Evolutionary conservation across 176 grass and related monocot species (phyloP).

Genomic region (Metroxylon sagu): DNA sequence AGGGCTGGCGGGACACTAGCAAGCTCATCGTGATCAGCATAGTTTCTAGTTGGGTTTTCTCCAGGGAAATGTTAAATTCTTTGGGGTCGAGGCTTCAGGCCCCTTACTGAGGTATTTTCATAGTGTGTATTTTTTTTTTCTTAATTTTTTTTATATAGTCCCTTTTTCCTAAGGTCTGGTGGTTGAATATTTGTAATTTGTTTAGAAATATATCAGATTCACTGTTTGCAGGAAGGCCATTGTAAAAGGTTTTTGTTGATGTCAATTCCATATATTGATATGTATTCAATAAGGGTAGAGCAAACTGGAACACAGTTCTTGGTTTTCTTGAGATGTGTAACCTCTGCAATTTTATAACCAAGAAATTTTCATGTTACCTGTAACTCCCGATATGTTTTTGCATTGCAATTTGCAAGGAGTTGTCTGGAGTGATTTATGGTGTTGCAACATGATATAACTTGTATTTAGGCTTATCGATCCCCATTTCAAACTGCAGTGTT

Average conservation of each 20-base stretch:
- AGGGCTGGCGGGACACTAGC: slow-evolving; percentile 39
- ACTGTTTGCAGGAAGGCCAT: slow-evolving; percentile 3
- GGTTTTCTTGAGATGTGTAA: not conserved
- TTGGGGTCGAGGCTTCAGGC: slow-evolving; percentile 38
- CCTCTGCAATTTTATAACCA: too few species aligned
- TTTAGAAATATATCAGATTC: not conserved
- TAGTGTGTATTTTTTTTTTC: slow-evolving; percentile 32
- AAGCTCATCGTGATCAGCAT: slow-evolving; percentile 25
- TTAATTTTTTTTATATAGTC: not conserved
- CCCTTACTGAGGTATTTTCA: slow-evolving; percentile 34
- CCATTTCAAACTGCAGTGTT: too few species aligned
- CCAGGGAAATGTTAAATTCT: slow-evolving; percentile 40
- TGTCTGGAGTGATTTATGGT: too few species aligned
- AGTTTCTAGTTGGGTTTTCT: slow-evolving; percentile 23
- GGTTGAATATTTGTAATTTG: too few species aligned
- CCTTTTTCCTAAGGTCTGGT: slow-evolving; percentile 1
- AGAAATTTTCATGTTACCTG: too few species aligned
- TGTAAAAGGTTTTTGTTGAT: slow-evolving; percentile 10
- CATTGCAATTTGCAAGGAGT: too few species aligned
- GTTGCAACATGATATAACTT: too few species aligned
- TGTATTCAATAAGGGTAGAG: slow-evolving; percentile 46
- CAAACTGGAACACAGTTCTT: slow-evolving; percentile 22
- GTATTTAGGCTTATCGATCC: too few species aligned
- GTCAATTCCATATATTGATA: slow-evolving; percentile 37
- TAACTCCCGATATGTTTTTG: too few species aligned